Percentiles rank a stretch among this genome's conserved stretches.
Conservation (phyloP, 805 yeast genomes). For the Saccharomycopsis vini region DNA sequence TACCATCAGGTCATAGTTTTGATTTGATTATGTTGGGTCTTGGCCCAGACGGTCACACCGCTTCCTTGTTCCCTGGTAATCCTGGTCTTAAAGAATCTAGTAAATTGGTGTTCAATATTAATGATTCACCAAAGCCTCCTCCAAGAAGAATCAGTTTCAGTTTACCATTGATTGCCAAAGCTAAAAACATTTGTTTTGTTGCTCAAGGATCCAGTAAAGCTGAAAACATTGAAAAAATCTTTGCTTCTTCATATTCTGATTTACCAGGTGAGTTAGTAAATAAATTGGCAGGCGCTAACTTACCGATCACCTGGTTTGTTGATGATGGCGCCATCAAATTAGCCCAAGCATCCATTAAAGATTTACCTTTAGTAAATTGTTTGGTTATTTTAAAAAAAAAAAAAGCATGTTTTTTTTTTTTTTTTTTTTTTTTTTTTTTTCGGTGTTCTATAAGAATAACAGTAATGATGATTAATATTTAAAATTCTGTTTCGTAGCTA, state of each 20-base stretch:
- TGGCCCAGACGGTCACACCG: slow-evolving; percentile 98
- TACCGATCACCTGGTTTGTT: slow-evolving; percentile 58
- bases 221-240: slow-evolving; percentile 59
- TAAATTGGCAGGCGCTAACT: slow-evolving; percentile 28
- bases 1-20: slow-evolving; percentile 86
- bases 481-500: no score
- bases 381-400: not conserved
- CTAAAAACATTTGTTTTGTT: slow-evolving; percentile 86
- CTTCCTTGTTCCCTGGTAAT: slow-evolving; percentile 81
- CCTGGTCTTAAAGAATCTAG: slow-evolving; percentile 76
- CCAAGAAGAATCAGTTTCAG: slow-evolving; percentile 79
- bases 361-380: not conserved
- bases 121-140: slow-evolving; percentile 87
- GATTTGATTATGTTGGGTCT: slow-evolving; percentile 88
- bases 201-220: slow-evolving; percentile 91
- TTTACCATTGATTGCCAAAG: slow-evolving; percentile 88
- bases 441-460: no score
- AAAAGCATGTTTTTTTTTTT: not conserved
- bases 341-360: no score
- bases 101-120: slow-evolving; percentile 93
- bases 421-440: no score
- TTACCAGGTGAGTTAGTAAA: slow-evolving; percentile 76
- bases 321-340: slow-evolving; percentile 59
- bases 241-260: slow-evolving; percentile 37
- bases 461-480: no score